Percentiles rank a stretch among this genome's conserved stretches.
Conservation (phyloP, 805 yeast species). For the Starmerella roubikii region DNA sequence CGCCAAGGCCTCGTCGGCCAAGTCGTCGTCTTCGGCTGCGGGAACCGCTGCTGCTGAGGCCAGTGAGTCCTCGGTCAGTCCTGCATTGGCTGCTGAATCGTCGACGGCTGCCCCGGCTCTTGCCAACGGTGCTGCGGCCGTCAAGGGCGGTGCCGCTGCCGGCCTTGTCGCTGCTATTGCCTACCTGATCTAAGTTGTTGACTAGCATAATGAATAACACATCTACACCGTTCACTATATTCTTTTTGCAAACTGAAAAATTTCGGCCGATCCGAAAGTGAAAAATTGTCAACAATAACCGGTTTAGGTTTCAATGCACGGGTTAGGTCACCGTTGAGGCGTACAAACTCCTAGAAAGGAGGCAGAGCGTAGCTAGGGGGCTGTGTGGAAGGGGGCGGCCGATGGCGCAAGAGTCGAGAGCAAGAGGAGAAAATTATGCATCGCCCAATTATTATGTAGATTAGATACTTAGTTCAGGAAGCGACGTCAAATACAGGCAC, state of each 20-base stretch:
- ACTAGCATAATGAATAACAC: too few species aligned
- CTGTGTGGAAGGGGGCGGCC: too few species aligned
- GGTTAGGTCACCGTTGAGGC: too few species aligned
- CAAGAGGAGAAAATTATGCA: too few species aligned
- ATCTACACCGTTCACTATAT: too few species aligned
- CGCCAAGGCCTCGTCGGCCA: not conserved
- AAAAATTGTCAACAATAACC: too few species aligned
- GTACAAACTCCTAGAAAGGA: too few species aligned
- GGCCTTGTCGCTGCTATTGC: constrained; percentile 5
- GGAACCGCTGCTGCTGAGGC: not conserved
- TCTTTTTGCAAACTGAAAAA: too few species aligned
- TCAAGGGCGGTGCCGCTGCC: constrained; percentile 3
- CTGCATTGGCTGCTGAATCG: not conserved
- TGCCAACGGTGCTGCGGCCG: constrained; percentile 4
- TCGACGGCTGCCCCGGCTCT: not conserved
- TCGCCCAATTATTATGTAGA: not conserved
- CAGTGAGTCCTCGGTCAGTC: not conserved
- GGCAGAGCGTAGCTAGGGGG: too few species aligned
- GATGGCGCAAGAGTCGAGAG: too few species aligned
- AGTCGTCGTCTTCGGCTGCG: not conserved
- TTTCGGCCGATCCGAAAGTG: too few species aligned
- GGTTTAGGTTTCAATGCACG: too few species aligned
- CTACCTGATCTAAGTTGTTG: constrained; percentile 3
- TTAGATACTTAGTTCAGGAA: constrained; percentile 1
- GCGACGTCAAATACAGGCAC: constrained; percentile 36